Conservation (phyloP, 1,139 yeast species). For the Taphrina populina region DNA sequence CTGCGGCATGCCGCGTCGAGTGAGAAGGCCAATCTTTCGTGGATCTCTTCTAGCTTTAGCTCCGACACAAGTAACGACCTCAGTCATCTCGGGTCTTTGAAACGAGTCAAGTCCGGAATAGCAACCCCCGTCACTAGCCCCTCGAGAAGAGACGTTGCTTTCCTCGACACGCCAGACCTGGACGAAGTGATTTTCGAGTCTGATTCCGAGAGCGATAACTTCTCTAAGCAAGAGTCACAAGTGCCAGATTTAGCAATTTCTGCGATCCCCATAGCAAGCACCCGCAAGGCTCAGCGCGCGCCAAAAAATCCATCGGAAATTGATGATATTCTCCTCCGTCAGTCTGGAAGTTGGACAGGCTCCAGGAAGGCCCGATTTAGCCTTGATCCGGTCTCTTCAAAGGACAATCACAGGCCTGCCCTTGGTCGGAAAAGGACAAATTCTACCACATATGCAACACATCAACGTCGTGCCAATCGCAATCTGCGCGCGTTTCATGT, state of each 20-base stretch:
- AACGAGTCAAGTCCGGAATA: background rate
- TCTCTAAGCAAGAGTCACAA: background rate
- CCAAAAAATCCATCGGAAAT: constrained; percentile 20
- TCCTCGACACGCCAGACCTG: background rate
- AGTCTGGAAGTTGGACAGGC: constrained; percentile 2
- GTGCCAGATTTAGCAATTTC: constrained; percentile 3
- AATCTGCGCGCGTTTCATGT: constrained; percentile 20
- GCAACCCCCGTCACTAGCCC: background rate
- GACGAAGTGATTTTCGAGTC: constrained; percentile 22
- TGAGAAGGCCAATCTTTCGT: too few relatives aligned
- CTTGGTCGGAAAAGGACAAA: constrained; percentile 16
- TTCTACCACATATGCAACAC: constrained; percentile 1
- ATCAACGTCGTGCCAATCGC: constrained; percentile 18
- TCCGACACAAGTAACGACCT: constrained; percentile 13
- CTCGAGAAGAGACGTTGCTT: background rate
- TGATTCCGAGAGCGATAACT: background rate
- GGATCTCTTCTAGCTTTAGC: constrained; percentile 8
- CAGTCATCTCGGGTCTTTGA: background rate
- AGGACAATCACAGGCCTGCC: constrained; percentile 16
- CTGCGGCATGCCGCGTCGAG: too few relatives aligned
- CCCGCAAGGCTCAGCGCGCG: background rate
- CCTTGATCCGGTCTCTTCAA: constrained; percentile 5
- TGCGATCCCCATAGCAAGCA: constrained; percentile 14
- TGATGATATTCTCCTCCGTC: constrained; percentile 28
- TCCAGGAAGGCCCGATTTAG: constrained; percentile 27